Base-by-base conservation (phyloP, 1,284 basidiomycete genomes). In the Cryptococcus amylolentus region DNA sequence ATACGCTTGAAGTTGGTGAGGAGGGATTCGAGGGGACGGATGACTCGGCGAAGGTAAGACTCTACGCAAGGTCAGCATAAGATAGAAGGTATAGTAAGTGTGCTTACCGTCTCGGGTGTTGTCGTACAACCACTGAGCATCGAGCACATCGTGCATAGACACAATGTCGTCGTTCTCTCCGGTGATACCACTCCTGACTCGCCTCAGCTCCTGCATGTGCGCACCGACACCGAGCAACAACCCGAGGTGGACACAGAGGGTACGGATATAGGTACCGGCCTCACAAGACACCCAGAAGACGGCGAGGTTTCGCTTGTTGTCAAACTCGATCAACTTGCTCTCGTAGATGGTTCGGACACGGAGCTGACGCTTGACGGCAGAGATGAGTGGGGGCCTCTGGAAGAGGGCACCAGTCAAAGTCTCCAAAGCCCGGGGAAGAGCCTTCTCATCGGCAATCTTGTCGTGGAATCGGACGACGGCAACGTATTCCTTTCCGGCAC, bases 221-320 rank as follows among this genome's bases (percentile, higher is more conserved):
- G 93, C 96, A 41, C 96, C 96, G 47, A 98, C 95, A 65, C 96
- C 96, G 51, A 98, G 82, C 47, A 99, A 66, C 49, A 99, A 82
- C 63, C 96, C 96, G 54, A 99, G 81, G 79, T 99, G 96, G 26
- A 99, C 96, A 77, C 96, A 98, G 57, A 98, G 82, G 2, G 95
- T 99, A 75, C 95, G 89, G 73, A 98, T 97, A 78, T 98, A 98
- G 23, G 95, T 98, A 62, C 95, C 95, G 27, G 96, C 96, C 77
- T 99, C 96, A 77, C 96, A 98, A 44, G 89, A 92, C 26, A 98
- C 95, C 91, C 92, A 96, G 81, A 98, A 98, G 38, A 98, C 94
- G 55, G 85, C 93, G 54, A 99, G 84, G 72, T 97, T 96, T 55
- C 96, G 86, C 78, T 97, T 91, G 73, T 98, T 93, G 78, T 99